Base-by-base conservation (phyloP, 1,284 basidiomycete species). In the Sanghuangporus sanghuang region DNA sequence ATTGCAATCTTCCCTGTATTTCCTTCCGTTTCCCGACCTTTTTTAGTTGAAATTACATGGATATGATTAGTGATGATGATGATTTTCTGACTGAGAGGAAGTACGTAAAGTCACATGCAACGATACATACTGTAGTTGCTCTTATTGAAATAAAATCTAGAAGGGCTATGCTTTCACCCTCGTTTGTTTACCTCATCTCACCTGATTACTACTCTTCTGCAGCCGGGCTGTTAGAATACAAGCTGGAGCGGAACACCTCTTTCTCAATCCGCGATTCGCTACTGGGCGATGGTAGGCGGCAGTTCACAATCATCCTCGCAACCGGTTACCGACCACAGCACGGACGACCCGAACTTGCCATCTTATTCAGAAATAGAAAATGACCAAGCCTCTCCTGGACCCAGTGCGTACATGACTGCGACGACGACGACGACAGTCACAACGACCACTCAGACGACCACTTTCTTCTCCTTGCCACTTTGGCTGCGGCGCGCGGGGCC, bases 391-490 rank as follows among this genome's bases (percentile, higher is more conserved):
- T 72, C 78, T 48, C 44, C 7, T 7, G 67, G 80, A 32, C 58
- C 59, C 9, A 50, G 42, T 11, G 32, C 56, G 5, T 68, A 82
- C 57, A 71, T 81, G 55, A n/a, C 44, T n/a, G 71, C 80, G 49
- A 80, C 79, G 70, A 81, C 77, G 38, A 81, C 78, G 27, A 81
- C 81, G 27, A 85, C 82, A 6, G 79, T 77, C 57, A 76, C 82
- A 23, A 78, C 77, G 9, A 82, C 81, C 14, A 83, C 80, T 16
- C 80, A 81, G 0, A 77, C 79, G 18, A 77, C 78, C 4, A 78
- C 76, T 53, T 80, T 83, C 73, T 85, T 89, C 75, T 85, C 89
- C 72, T 84, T 87, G 42, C 72, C 86, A 35, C 85, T 87, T 18
- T 77, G 81, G 63, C 88, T 86, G 87, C 82, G 78, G 69, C 85